phyloP scores from a whole-genome alignment of 345 rosid genomes.

The Eucalyptus erythrocorys region DNA sequence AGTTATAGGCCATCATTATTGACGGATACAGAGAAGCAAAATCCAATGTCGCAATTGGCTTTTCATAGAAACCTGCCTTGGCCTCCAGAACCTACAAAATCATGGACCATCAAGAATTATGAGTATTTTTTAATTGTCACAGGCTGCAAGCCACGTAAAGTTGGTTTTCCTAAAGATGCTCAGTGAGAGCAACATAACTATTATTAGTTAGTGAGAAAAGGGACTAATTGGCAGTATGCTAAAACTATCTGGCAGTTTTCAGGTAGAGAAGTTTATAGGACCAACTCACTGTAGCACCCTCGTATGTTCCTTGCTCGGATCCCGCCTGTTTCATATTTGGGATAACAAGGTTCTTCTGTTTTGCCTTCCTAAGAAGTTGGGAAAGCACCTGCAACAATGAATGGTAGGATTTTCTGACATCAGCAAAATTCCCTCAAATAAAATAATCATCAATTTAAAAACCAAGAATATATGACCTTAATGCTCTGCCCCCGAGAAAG shows the following conservation, averaged over 20 bases:
- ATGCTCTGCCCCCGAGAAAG: slow-evolving; percentile 99
- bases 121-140: neutral
- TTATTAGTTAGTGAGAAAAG: neutral
- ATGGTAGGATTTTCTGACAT: neutral
- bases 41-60: slow-evolving; percentile 94
- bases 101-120: neutral
- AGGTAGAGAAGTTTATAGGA: neutral
- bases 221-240: neutral
- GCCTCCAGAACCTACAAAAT: slow-evolving; percentile 80
- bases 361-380: slow-evolving; percentile 94
- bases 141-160: neutral
- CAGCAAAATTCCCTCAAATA: neutral
- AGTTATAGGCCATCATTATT: slow-evolving; percentile 99
- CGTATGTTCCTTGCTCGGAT: slow-evolving; percentile 89
- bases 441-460: neutral
- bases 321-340: slow-evolving; percentile 87
- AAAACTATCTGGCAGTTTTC: neutral
- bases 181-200: neutral
- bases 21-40: slow-evolving; percentile 97
- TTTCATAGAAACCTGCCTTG: slow-evolving; percentile 82
- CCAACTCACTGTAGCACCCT: slow-evolving; percentile 96
- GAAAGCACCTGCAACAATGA: slow-evolving; percentile 66
- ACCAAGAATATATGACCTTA: slow-evolving; percentile 18
- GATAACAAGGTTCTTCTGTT: slow-evolving; percentile 71
- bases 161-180: neutral